phyloP scores from a whole-genome alignment of 805 yeast genomes.

The Zygosaccharomyces siamensis region DNA sequence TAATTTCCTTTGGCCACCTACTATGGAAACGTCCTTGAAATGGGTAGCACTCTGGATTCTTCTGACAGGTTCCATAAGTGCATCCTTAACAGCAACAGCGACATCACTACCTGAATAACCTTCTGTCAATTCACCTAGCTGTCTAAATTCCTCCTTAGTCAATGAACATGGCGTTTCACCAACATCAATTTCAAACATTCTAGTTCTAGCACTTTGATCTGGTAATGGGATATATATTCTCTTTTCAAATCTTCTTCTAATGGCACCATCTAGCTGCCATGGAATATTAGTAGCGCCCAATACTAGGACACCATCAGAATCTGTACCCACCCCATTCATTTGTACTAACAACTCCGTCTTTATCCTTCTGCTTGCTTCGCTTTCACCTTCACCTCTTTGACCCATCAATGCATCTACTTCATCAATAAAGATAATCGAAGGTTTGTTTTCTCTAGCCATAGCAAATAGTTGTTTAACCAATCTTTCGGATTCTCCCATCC shows the following conservation, averaged over 20 bases:
- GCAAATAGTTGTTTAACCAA: constrained; percentile 89
- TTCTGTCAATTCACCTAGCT: constrained; percentile 87
- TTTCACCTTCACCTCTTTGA: constrained; percentile 96
- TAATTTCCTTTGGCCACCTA: constrained; percentile 40
- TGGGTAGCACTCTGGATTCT: constrained; percentile 95
- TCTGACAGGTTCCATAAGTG: constrained; percentile 95
- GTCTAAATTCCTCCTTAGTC: constrained; percentile 63
- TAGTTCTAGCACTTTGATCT: constrained; percentile 84
- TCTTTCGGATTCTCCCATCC: constrained; percentile 99
- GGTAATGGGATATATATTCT: constrained; percentile 95
- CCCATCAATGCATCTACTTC: constrained; percentile 98
- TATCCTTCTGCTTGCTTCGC: constrained; percentile 93
- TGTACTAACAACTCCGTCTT: constrained; percentile 94
- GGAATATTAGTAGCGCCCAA: constrained; percentile 98
- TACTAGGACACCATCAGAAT: constrained; percentile 85
- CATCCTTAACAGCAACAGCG: constrained; percentile 94
- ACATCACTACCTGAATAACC: constrained; percentile 98
- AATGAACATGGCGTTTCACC: constrained; percentile 85
- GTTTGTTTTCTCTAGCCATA: constrained; percentile 95
- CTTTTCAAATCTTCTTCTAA: constrained; percentile 91
- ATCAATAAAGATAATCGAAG: constrained; percentile 93
- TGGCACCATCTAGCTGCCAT: constrained; percentile 97
- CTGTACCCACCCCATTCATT: constrained; percentile 99
- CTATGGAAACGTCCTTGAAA: constrained; percentile 57
- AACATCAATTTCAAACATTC: constrained; percentile 91